Evolutionary conservation across 1,284 basidiomycete genomes (phyloP).

Genomic region (Trametes pubescens): DNA sequence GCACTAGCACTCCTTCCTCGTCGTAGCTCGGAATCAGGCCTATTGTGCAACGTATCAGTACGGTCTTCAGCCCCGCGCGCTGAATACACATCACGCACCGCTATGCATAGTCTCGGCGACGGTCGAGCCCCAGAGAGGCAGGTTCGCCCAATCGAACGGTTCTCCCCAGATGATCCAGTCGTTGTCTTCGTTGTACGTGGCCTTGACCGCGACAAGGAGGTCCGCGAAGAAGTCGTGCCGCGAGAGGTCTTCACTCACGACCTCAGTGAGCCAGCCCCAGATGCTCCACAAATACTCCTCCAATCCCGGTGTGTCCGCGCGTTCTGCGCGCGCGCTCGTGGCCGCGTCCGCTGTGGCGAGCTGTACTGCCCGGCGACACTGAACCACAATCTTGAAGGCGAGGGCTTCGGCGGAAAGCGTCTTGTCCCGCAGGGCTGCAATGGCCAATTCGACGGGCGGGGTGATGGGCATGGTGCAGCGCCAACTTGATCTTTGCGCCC

Average conservation of each 20-base stretch:
- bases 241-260: constrained; percentile 15
- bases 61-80: no score
- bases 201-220: constrained; percentile 21
- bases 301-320: constrained; percentile 23
- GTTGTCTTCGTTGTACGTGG: constrained; percentile 15
- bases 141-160: constrained; percentile 18
- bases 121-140: constrained; percentile 18
- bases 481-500: background rate
- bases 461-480: background rate
- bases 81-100: background rate
- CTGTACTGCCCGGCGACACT: background rate
- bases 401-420: background rate
- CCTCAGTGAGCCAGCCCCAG: constrained; percentile 15
- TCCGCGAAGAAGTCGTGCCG: constrained; percentile 18
- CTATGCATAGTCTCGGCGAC: background rate
- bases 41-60: no score
- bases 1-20: background rate
- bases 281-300: constrained; percentile 25
- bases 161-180: constrained; percentile 26
- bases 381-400: background rate
- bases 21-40: background rate
- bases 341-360: background rate
- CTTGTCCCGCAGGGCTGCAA: background rate
- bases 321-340: background rate
- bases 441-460: background rate